Conservation (phyloP, 768 basidiomycete species). For the Boletus eberwhitei region DNA sequence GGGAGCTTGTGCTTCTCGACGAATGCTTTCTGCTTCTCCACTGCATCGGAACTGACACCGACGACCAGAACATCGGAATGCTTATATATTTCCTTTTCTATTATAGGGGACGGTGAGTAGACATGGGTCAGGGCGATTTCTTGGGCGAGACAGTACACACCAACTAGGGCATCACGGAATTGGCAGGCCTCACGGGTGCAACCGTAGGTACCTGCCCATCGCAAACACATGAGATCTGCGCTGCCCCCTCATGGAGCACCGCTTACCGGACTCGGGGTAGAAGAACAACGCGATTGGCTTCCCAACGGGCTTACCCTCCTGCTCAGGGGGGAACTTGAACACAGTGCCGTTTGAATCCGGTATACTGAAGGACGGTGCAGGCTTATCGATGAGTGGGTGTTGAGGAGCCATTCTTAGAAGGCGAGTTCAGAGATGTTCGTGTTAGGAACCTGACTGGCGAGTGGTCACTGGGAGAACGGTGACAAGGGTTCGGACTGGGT, state of each 20-base stretch:
- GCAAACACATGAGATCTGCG: background rate
- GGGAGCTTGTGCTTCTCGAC: slow-evolving; percentile 67
- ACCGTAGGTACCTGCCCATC: slow-evolving; percentile 56
- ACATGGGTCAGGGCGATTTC: background rate
- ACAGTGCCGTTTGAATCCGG: slow-evolving; percentile 59
- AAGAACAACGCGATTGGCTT: slow-evolving; percentile 75
- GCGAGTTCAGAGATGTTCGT: background rate
- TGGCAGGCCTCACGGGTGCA: slow-evolving; percentile 82
- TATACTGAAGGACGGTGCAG: slow-evolving; percentile 64
- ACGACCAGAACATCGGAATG: slow-evolving; percentile 61
- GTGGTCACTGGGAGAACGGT: background rate
- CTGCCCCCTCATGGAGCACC: slow-evolving; percentile 5
- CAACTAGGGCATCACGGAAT: slow-evolving; percentile 74
- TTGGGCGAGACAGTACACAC: slow-evolving; percentile 35
- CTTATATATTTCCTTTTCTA: slow-evolving; percentile 66
- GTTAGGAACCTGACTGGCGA: background rate
- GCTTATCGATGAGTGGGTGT: slow-evolving; percentile 55
- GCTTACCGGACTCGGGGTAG: slow-evolving; percentile 65
- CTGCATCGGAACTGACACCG: slow-evolving; percentile 71
- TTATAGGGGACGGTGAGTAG: background rate
- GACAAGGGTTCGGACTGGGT: background rate
- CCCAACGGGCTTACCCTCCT: slow-evolving; percentile 33
- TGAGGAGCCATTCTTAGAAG: slow-evolving; percentile 37
- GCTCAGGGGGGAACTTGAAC: slow-evolving; percentile 59
- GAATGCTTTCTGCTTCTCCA: slow-evolving; percentile 71